Base-by-base conservation (phyloP, 2,329 filamentous ascomycete genomes). In the Knoxdaviesia proteae region DNA sequence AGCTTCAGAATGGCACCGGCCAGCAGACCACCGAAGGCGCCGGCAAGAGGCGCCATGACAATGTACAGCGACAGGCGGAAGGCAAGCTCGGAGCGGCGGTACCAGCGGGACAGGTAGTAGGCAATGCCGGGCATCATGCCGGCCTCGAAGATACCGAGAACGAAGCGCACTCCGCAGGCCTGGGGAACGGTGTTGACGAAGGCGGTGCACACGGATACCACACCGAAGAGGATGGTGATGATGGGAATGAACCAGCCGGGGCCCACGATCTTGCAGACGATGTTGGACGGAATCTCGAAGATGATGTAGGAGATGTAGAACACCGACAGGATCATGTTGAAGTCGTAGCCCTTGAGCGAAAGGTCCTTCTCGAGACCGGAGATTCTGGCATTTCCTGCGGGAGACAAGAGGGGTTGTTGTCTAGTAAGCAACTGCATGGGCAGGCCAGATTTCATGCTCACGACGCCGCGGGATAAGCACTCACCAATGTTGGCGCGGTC, bases 261-360 rank as follows among this genome's bases (percentile, higher is more conserved):
- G 0, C 79, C 79, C 5, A 83, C 61, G 61, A 65, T 74, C 55
- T 84, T 84, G 62, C 78, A 83, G 11, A 64, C 56, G 46, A 84
- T 66, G 48, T 75, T 84, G 44, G 65, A 65, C 0, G 80, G 79
- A 37, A 84, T 77, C 54, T 83, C 73, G 49, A 80, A 80, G 40
- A 83, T 31, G 50, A 83, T 81, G 56, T 84, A 84, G 6, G 71
- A 72, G 53, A 84, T 65, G 56, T 80, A 84, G 58, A 84, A 84
- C 48, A 75, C 54, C 8, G 76, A 76, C 3, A 84, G 63, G 2
- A 82, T 62, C 31, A 59, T 58, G 52, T 84, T 84, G 61, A 82
- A 84, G 52, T 81, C 77, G 52, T 79, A 74, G 31, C 68, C 68
- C 8, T 53, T 56, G 44, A 84, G 57, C 0, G 60, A 53, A 1